Conservation (phyloP, 2,329 filamentous ascomycete genomes). For the Aspergillus awamori region DNA sequence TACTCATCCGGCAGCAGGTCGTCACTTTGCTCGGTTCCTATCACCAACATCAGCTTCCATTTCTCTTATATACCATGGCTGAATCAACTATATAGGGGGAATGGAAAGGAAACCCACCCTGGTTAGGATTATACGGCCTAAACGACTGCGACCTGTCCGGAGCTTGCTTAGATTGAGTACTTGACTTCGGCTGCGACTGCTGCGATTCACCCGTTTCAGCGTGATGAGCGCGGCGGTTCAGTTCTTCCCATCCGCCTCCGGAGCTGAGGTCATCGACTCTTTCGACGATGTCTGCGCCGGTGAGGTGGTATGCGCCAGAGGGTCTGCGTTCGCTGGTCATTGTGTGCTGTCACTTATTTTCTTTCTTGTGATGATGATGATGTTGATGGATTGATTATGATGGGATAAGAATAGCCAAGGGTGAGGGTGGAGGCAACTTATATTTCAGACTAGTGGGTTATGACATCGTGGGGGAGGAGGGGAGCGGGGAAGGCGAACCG, state of each 20-base stretch:
- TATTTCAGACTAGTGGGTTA: background rate
- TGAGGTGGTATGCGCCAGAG: slow-evolving; percentile 6
- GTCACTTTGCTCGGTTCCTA: background rate
- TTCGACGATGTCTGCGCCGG: slow-evolving; percentile 1
- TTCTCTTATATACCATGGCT: background rate
- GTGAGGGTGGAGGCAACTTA: background rate
- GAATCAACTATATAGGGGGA: too few species aligned
- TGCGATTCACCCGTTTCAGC: background rate
- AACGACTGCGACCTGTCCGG: background rate
- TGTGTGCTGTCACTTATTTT: background rate
- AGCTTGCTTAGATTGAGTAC: too few species aligned
- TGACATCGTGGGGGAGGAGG: background rate
- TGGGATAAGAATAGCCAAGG: background rate
- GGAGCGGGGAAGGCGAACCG: background rate
- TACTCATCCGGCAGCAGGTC: slow-evolving; percentile 5
- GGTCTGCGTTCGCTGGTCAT: slow-evolving; percentile 1
- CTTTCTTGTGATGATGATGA: background rate
- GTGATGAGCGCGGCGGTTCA: slow-evolving; percentile 2
- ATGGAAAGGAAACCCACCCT: background rate
- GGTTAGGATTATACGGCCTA: background rate
- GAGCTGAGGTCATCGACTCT: slow-evolving; percentile 2
- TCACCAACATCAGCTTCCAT: background rate
- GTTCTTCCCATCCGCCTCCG: background rate
- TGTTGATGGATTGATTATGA: background rate
- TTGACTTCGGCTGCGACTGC: background rate